Base-by-base conservation (phyloP, 441 rosid species). In the Aleurites moluccanus region DNA sequence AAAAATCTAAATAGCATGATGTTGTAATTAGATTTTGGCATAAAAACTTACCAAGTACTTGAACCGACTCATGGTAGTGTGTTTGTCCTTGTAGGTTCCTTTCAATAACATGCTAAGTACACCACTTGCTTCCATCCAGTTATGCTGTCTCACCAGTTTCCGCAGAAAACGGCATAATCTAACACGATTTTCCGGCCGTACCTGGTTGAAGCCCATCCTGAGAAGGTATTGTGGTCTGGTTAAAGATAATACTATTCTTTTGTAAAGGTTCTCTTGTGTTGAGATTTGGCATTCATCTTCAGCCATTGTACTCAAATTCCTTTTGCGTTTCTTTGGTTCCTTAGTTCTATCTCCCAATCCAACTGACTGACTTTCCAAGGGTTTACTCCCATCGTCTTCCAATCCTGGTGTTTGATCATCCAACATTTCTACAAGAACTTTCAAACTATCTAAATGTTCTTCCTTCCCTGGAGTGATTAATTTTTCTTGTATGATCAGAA, bases 91-190 rank as follows among this genome's bases (percentile, higher is more conserved):
- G 72, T 74, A 70, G 0, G 93, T 89, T 16, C 83, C 96, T 79
- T 82, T 83, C 83, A 88, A 78, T 67, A 90, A 67, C 57, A 91
- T 78, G 16, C 91, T 83, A 44, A 90, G 84, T 0, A 90, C 88
- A 27, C 89, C 84, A 59, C 88, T 81, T 21, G 94, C 97, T 53
- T 90, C 89, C 2, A 33, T 74, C 97, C 94, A 90, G 49, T 84
- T 80, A 55, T 78, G 85, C 62, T 65, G 85, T 38, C 84, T 80
- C 70, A 89, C 82, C 45, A 93, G 84, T 72, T 85, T 83, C 15
- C 67, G 78, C 74, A 91, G 83, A 11, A 89, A 80, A 21, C 50
- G 62, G 6, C 73, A 25, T 69, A 91, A 74, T 69, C 77, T 75
- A 13, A 28, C 66, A 27, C 89, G 85, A 73, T 86, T 81, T 70